phyloP scores from a whole-genome alignment of 2,329 filamentous ascomycete species.

The Aspergillus sp. region DNA sequence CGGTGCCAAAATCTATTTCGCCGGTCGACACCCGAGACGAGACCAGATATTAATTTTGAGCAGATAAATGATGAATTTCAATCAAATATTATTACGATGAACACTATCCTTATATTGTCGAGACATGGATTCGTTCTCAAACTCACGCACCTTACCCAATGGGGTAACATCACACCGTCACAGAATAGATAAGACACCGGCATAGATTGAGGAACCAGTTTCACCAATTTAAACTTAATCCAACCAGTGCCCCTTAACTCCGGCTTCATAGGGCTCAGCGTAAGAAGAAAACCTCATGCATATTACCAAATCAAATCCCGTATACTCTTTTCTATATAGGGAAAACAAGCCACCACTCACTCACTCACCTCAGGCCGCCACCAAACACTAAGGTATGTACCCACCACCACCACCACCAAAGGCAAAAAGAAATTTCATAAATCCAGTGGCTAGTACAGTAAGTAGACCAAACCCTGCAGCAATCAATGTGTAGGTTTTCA shows the following conservation, averaged over 20 bases:
- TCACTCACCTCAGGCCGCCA: not conserved
- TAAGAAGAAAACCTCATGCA: too few species aligned
- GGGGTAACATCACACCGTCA: not conserved
- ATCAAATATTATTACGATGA: conserved; percentile 3
- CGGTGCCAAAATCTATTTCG: not conserved
- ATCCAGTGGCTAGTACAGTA: not conserved
- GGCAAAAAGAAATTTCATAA: not conserved
- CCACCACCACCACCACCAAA: not conserved
- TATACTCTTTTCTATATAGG: too few species aligned
- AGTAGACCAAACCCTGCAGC: not conserved
- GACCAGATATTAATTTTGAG: not conserved
- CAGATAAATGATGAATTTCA: not conserved
- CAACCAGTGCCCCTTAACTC: too few species aligned
- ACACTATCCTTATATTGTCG: not conserved
- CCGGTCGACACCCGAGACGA: not conserved
- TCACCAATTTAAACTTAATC: not conserved
- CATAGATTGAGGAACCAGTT: not conserved
- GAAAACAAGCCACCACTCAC: not conserved
- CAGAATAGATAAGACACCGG: not conserved
- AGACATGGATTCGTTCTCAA: not conserved
- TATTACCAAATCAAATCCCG: too few species aligned
- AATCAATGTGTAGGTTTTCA: not conserved
- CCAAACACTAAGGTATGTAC: not conserved
- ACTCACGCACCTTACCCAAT: not conserved
- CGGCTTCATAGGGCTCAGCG: not conserved